Evolutionary conservation across 1,139 yeast species (phyloP).

Genomic region (Saccharomyces hybrid): DNA sequence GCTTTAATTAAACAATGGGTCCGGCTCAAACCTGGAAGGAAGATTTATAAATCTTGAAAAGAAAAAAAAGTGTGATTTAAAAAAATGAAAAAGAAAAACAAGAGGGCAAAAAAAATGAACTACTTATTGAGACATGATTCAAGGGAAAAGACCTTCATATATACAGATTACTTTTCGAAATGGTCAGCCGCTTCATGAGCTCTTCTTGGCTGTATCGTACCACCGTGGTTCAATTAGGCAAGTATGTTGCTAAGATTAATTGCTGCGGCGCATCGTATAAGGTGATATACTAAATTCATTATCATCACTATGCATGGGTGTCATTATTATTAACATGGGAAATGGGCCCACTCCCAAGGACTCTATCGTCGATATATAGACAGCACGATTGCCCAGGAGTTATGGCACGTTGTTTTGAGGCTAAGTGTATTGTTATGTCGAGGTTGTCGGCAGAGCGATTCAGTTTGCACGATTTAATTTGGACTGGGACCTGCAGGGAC

Average conservation of each 20-base stretch:
- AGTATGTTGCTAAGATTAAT: neutral
- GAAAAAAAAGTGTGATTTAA: neutral
- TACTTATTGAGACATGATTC: neutral
- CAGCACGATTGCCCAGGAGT: constrained; percentile 89
- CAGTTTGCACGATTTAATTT: constrained; percentile 16
- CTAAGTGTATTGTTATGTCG: neutral
- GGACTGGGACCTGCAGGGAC: constrained; percentile 56
- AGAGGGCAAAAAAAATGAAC: neutral
- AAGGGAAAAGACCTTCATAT: neutral
- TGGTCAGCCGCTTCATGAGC: neutral
- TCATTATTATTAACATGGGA: neutral
- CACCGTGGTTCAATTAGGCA: neutral
- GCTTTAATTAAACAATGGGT: neutral
- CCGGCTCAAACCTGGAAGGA: neutral
- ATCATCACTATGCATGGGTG: neutral
- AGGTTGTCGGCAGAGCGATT: constrained; percentile 26
- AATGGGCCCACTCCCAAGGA: constrained; percentile 73
- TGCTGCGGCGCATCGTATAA: neutral
- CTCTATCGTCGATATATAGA: constrained; percentile 55
- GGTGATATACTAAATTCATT: neutral
- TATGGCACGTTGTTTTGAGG: constrained; percentile 53
- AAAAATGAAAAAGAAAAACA: neutral
- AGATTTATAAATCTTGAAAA: neutral
- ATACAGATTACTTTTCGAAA: neutral
- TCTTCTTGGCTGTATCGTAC: neutral